These are phyloP conservation scores for Pilatotrama ljubarskyi DNA, from an alignment of 768 basidiomycete genomes.

Conservation along the genomic window DNA sequence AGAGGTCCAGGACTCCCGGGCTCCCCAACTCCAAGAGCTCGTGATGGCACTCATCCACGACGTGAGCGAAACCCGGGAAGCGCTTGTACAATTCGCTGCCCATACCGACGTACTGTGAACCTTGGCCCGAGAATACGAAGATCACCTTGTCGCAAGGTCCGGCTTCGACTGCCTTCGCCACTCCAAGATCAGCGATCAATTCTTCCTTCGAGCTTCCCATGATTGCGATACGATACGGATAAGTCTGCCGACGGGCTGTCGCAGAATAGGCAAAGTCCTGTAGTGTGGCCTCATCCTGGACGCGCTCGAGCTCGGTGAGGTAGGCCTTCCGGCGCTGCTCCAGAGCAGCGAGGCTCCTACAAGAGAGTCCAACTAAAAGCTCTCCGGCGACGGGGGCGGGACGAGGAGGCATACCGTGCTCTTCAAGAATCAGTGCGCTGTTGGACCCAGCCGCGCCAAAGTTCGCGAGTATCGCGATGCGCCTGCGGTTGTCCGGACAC, in stretches of 20 bases:
- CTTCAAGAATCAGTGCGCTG: slow-evolving; percentile 60
- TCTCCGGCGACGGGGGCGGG: slow-evolving; percentile 3
- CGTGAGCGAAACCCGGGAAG: slow-evolving; percentile 45
- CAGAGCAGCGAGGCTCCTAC: slow-evolving; percentile 51
- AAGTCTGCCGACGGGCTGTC: slow-evolving; percentile 63
- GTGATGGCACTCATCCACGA: slow-evolving; percentile 59
- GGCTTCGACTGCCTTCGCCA: slow-evolving; percentile 35
- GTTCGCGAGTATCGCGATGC: slow-evolving; percentile 67
- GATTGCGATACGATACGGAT: slow-evolving; percentile 53
- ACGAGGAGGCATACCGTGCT: slow-evolving; percentile 27
- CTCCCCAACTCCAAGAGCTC: slow-evolving; percentile 52
- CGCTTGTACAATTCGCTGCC: slow-evolving; percentile 54
- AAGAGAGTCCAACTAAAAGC: slow-evolving; percentile 61
- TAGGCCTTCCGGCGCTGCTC: slow-evolving; percentile 49
- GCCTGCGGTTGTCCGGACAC: slow-evolving; percentile 34
- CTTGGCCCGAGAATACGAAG: slow-evolving; percentile 78
- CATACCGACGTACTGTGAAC: slow-evolving; percentile 68
- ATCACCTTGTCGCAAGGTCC: slow-evolving; percentile 39
- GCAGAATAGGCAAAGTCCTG: slow-evolving; percentile 65
- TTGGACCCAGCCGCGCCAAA: slow-evolving; percentile 79
- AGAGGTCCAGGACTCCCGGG: slow-evolving; percentile 46
- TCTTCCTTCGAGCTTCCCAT: slow-evolving; percentile 45
- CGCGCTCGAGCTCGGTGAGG: slow-evolving; percentile 47
- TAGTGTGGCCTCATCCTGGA: slow-evolving; percentile 31
- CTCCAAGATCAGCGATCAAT: slow-evolving; percentile 45